Conservation (phyloP, 1,284 basidiomycete genomes). For the Trametes pubescens region DNA sequence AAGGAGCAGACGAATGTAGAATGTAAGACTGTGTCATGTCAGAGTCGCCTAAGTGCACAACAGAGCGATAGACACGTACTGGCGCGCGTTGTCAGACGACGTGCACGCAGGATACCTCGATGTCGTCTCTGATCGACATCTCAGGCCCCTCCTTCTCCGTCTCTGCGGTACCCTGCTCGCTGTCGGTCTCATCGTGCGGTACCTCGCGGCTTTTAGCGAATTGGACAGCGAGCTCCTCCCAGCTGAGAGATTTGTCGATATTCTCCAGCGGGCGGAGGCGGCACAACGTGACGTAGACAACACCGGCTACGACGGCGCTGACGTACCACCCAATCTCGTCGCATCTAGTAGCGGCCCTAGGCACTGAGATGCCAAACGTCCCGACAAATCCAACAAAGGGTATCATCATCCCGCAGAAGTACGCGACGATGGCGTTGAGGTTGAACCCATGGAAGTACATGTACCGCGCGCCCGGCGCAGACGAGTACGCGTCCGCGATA, state of each 20-base stretch:
- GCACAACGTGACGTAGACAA: conserved; percentile 32
- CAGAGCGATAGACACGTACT: background rate
- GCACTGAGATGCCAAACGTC: conserved; percentile 34
- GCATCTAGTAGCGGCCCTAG: conserved; percentile 27
- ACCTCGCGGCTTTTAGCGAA: conserved; percentile 12
- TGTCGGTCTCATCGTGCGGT: background rate
- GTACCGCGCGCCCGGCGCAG: conserved; percentile 34
- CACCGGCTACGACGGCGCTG: conserved; percentile 27
- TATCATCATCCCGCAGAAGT: conserved; percentile 38
- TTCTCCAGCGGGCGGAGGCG: conserved; percentile 28
- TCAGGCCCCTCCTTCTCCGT: conserved; percentile 1
- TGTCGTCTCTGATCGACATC: background rate
- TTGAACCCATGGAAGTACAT: conserved; percentile 40
- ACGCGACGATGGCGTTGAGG: conserved; percentile 37
- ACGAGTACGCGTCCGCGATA: conserved; percentile 36
- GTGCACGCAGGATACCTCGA: background rate
- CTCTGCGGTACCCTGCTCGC: background rate
- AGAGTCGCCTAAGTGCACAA: no score
- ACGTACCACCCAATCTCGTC: conserved; percentile 36
- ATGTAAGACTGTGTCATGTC: background rate
- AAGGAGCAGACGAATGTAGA: background rate
- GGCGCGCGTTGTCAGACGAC: background rate
- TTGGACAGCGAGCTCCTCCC: conserved; percentile 30
- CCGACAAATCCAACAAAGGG: conserved; percentile 37
- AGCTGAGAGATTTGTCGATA: conserved; percentile 26